A percentile compares a stretch with the other conserved stretches of the same genome.
phyloP scores from a whole-genome alignment of 257 asterid species.

The Dorcoceras hygrometricum region DNA sequence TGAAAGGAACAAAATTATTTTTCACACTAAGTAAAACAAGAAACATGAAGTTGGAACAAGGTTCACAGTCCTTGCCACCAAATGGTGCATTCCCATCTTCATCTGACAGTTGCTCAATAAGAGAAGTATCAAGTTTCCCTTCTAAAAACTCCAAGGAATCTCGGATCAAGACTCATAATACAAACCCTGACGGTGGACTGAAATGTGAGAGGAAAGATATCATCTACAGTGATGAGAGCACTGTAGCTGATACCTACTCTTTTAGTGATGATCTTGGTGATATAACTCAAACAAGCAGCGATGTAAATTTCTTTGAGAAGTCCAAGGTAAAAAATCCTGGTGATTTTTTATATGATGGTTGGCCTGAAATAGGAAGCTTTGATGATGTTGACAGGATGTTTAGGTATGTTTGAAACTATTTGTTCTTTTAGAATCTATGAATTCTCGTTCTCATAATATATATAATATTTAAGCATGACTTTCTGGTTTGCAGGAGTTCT shows the following conservation, averaged over 20 bases:
- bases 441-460: constrained; percentile 10
- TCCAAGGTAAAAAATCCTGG: constrained; percentile 43
- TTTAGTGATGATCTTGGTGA: constrained; percentile 11
- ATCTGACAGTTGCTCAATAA: constrained; percentile 31
- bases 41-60: constrained; percentile 49
- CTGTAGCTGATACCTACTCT: constrained; percentile 42
- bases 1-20: constrained; percentile 27
- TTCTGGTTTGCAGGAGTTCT: constrained; percentile 82
- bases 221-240: constrained; percentile 35
- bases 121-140: constrained; percentile 52
- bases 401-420: constrained; percentile 46
- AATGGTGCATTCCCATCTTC: constrained; percentile 44
- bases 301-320: constrained; percentile 48
- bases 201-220: constrained; percentile 38
- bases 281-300: constrained; percentile 42
- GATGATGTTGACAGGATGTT: constrained; percentile 88
- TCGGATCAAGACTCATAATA: constrained; percentile 34
- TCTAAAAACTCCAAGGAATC: constrained; percentile 40
- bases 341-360: constrained; percentile 56
- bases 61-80: constrained; percentile 37
- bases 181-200: constrained; percentile 35
- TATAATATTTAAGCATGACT: constrained; percentile 21
- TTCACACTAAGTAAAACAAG: constrained; percentile 37
- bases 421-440: not conserved
- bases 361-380: constrained; percentile 86